Evolutionary conservation across 1,284 basidiomycete genomes (phyloP).

Genomic region (Vanrija humicola): DNA sequence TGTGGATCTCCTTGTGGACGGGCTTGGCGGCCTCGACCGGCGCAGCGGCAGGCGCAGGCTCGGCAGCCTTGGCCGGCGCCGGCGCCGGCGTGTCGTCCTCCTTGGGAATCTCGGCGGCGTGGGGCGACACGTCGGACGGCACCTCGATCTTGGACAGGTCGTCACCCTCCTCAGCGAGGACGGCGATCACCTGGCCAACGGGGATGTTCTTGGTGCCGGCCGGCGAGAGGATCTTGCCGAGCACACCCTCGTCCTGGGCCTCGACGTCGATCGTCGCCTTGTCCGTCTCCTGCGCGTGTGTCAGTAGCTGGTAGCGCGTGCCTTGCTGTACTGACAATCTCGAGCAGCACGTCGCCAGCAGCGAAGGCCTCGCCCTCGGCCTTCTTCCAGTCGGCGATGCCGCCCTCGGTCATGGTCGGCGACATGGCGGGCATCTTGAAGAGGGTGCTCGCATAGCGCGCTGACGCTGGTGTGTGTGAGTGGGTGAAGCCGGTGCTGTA

Average conservation of each 20-base stretch:
- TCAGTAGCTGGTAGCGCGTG: not conserved
- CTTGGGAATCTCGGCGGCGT: conserved; percentile 17
- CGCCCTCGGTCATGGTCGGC: conserved; percentile 97
- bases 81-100: conserved; percentile 3
- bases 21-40: conserved; percentile 9
- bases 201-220: conserved; percentile 82
- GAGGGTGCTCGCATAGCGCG: conserved; percentile 61
- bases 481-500: not conserved
- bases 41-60: conserved; percentile 6
- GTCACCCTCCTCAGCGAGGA: conserved; percentile 95
- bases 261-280: conserved; percentile 99
- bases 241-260: conserved; percentile 89
- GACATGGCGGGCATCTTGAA: conserved; percentile 94
- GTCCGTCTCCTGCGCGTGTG: conserved; percentile 80
- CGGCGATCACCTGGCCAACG: conserved; percentile 83
- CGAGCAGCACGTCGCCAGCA: conserved; percentile 85
- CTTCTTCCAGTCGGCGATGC: conserved; percentile 89
- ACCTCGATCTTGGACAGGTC: conserved; percentile 79
- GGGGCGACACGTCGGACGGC: conserved; percentile 55
- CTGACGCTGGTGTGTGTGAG: conserved; percentile 5
- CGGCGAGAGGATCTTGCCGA: conserved; percentile 83
- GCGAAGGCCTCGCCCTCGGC: conserved; percentile 78
- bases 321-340: conserved; percentile 67
- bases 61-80: conserved; percentile 6
- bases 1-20: conserved; percentile 37